Conservation (phyloP, 345 rosid genomes). For the Melaleuca quinquenervia region DNA sequence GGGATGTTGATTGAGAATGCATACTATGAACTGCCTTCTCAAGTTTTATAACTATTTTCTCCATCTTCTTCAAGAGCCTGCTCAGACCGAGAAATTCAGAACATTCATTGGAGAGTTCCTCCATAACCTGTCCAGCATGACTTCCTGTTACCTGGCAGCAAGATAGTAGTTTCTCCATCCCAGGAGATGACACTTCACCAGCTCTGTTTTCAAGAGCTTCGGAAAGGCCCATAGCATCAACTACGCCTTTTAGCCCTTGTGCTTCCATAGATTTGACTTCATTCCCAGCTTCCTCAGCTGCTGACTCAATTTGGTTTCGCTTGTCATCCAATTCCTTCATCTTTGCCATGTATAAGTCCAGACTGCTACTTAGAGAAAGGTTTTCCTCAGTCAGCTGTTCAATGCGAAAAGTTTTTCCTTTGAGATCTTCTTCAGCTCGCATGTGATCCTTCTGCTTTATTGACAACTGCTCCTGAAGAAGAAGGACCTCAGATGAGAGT, state of each 20-base stretch:
- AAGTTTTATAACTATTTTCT: conserved; percentile 38
- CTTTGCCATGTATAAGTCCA: conserved; percentile 24
- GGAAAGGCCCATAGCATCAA: conserved; percentile 1
- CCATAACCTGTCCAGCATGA: conserved; percentile 3
- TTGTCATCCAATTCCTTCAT: conserved; percentile 18
- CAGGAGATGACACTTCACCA: conserved; percentile 3
- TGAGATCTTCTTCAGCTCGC: conserved; percentile 32
- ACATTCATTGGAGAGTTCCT: conserved; percentile 23
- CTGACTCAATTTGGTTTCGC: conserved; percentile 9
- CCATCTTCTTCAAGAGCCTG: conserved; percentile 44
- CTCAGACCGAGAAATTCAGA: conserved; percentile 30
- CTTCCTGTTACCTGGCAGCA: conserved; percentile 1
- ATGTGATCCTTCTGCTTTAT: conserved; percentile 19
- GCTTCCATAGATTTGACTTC: conserved; percentile 6
- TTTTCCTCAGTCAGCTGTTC: conserved; percentile 48
- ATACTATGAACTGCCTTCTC: conserved; percentile 44
- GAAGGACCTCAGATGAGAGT: conserved; percentile 42
- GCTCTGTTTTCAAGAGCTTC: conserved; percentile 9
- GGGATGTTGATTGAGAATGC: conserved; percentile 14
- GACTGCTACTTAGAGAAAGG: conserved; percentile 24
- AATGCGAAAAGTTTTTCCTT: conserved; percentile 22
- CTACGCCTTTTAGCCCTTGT: conserved; percentile 3
- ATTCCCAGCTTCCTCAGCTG: conserved; percentile 12
- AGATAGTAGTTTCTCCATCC: conserved; percentile 2
- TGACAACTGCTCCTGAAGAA: conserved; percentile 39